Conservation (phyloP, 1,284 basidiomycete species). For the Leccinum pallidistipes region DNA sequence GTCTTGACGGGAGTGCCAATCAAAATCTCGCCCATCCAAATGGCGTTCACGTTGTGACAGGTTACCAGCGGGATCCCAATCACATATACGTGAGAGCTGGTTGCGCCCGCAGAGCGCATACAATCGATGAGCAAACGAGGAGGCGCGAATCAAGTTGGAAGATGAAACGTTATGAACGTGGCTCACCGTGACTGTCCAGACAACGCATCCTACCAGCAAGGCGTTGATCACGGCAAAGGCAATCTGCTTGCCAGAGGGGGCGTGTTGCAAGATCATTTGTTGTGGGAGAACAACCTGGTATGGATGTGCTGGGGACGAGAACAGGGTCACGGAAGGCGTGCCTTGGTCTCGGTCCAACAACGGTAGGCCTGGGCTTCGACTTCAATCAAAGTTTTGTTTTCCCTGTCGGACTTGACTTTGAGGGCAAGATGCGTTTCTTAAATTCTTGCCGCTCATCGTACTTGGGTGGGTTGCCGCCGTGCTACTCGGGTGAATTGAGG, state of each 20-base stretch:
- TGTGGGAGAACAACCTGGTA: constrained; percentile 38
- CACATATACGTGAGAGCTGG: no score
- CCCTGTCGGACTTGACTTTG: constrained; percentile 79
- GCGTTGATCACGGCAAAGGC: no score
- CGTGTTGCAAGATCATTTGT: no score
- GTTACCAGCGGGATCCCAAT: no score
- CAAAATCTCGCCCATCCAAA: not conserved
- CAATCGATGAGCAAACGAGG: not conserved
- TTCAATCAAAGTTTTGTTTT: constrained; percentile 85
- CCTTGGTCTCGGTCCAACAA: constrained; percentile 64
- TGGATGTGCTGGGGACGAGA: not conserved
- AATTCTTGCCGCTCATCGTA: constrained; percentile 77
- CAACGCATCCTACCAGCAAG: no score
- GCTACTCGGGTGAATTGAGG: constrained; percentile 40
- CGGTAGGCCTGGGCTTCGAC: constrained; percentile 82
- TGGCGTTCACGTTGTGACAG: no score
- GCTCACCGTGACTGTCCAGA: constrained; percentile 21
- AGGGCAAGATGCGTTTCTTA: constrained; percentile 62
- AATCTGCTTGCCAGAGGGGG: no score
- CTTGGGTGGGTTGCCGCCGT: constrained; percentile 63
- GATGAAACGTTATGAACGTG: not conserved
- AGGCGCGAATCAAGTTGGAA: constrained; percentile 12
- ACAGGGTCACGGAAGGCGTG: constrained; percentile 26
- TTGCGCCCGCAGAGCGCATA: not conserved
- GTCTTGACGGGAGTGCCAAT: not conserved